A percentile compares a stretch with the other conserved stretches of the same genome.
These are phyloP conservation scores for Musa schizocarpa DNA, from an alignment of 176 grass and related monocot species.

Conservation along the genomic window DNA sequence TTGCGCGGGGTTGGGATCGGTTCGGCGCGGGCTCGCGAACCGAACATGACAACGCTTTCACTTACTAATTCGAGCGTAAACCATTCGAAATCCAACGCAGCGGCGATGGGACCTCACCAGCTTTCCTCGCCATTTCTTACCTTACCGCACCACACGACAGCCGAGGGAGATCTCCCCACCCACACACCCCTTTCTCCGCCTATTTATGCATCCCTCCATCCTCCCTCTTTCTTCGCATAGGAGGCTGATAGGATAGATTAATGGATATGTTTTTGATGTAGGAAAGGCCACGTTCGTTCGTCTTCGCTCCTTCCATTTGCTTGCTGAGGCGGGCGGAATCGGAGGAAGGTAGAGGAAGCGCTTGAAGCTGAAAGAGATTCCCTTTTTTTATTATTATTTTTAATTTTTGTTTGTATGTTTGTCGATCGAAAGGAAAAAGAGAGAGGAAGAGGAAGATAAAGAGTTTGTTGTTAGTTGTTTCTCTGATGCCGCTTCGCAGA, in stretches of 20 bases:
- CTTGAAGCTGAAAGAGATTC: neutral
- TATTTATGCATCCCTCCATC: neutral
- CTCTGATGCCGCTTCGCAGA: constrained; percentile 57
- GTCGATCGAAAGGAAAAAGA: constrained; percentile 28
- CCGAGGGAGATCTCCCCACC: neutral
- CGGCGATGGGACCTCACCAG: neutral
- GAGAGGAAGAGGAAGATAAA: constrained; percentile 25
- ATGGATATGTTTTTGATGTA: neutral
- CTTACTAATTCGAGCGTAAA: neutral
- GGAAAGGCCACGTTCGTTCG: neutral
- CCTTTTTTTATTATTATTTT: too few relatives aligned
- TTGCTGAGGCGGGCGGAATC: constrained; percentile 11
- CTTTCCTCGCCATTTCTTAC: neutral
- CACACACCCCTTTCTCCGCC: neutral
- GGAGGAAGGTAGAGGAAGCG: constrained; percentile 20
- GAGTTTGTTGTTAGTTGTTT: constrained; percentile 30
- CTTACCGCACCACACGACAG: neutral
- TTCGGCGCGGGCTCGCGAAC: too few relatives aligned
- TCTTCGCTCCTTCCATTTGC: neutral
- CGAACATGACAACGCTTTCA: too few relatives aligned
- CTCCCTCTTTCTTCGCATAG: neutral
- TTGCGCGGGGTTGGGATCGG: too few relatives aligned
- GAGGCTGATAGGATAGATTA: neutral
- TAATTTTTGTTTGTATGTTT: neutral
- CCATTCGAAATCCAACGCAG: constrained; percentile 1